A percentile compares a stretch with the other conserved stretches of the same genome.
These are phyloP conservation scores for Coniella lustricola DNA, from an alignment of 2,329 filamentous ascomycete species.

Conservation along the genomic window DNA sequence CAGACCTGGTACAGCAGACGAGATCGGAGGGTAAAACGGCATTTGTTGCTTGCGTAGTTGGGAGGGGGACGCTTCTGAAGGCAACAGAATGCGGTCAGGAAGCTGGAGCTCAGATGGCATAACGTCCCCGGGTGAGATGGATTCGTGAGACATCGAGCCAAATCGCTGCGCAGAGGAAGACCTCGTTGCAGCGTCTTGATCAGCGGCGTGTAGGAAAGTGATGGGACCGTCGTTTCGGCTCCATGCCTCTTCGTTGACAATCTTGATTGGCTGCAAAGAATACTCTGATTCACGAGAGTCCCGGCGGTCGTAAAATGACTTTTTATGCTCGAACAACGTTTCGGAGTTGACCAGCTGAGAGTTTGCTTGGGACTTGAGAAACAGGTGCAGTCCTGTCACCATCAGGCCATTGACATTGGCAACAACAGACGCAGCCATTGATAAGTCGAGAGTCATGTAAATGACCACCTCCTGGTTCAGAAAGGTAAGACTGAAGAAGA, in stretches of 20 bases:
- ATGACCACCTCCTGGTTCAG: constrained; percentile 28
- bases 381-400: constrained; percentile 59
- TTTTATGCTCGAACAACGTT: constrained; percentile 37
- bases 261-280: constrained; percentile 27
- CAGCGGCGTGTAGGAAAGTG: constrained; percentile 4
- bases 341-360: constrained; percentile 42
- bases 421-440: constrained; percentile 59
- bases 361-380: constrained; percentile 57
- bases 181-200: neutral
- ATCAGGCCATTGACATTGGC: constrained; percentile 60
- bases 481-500: constrained; percentile 53
- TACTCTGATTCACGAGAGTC: constrained; percentile 26
- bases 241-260: neutral
- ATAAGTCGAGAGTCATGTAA: constrained; percentile 39
- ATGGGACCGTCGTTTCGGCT: constrained; percentile 5
- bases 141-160: constrained; percentile 1
- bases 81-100: constrained; percentile 25
- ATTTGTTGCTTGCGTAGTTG: constrained; percentile 33
- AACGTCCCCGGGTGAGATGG: constrained; percentile 11
- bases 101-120: constrained; percentile 18
- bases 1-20: constrained; percentile 26
- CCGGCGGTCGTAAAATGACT: constrained; percentile 37
- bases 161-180: neutral
- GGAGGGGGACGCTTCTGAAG: constrained; percentile 18
- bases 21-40: constrained; percentile 31